Evolutionary conservation across 2,329 filamentous ascomycete genomes (phyloP).

Genomic region (Xylariaceae sp.): DNA sequence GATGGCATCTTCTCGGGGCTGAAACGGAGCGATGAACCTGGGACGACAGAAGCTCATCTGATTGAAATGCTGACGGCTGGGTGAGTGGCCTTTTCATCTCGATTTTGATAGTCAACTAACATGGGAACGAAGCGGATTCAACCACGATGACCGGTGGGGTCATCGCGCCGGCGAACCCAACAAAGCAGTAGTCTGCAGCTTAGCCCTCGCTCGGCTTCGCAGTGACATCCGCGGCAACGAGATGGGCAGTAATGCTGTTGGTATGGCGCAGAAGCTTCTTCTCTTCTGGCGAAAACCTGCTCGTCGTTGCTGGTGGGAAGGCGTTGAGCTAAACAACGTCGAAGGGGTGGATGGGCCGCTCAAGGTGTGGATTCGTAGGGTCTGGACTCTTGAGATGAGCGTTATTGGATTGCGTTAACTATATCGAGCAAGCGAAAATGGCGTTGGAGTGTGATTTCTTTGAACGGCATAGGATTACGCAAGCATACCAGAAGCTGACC

Average conservation of each 20-base stretch:
- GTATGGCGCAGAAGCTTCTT: slow-evolving; percentile 97
- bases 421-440: slow-evolving; percentile 33
- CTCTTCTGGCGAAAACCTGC: slow-evolving; percentile 99
- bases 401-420: slow-evolving; percentile 80
- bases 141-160: slow-evolving; percentile 94
- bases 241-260: slow-evolving; percentile 79
- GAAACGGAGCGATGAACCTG: slow-evolving; percentile 92
- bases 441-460: slow-evolving; percentile 33
- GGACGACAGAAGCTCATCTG: slow-evolving; percentile 95
- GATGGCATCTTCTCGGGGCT: slow-evolving; percentile 96
- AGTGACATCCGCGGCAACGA: slow-evolving; percentile 88
- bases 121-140: slow-evolving; percentile 76
- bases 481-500: slow-evolving; percentile 21
- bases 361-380: slow-evolving; percentile 97
- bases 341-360: slow-evolving; percentile 90
- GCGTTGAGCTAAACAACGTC: slow-evolving; percentile 87
- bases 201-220: slow-evolving; percentile 88
- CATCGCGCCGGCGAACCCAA: slow-evolving; percentile 97
- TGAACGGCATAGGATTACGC: slow-evolving; percentile 12
- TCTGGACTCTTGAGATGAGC: slow-evolving; percentile 99
- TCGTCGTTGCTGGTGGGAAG: slow-evolving; percentile 98
- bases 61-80: slow-evolving; percentile 99
- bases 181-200: slow-evolving; percentile 97
- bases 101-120: slow-evolving; percentile 26
- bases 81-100: slow-evolving; percentile 59